A percentile compares a stretch with the other conserved stretches of the same genome.
phyloP scores from a whole-genome alignment of 257 asterid genomes.

The Solanum neorickii region DNA sequence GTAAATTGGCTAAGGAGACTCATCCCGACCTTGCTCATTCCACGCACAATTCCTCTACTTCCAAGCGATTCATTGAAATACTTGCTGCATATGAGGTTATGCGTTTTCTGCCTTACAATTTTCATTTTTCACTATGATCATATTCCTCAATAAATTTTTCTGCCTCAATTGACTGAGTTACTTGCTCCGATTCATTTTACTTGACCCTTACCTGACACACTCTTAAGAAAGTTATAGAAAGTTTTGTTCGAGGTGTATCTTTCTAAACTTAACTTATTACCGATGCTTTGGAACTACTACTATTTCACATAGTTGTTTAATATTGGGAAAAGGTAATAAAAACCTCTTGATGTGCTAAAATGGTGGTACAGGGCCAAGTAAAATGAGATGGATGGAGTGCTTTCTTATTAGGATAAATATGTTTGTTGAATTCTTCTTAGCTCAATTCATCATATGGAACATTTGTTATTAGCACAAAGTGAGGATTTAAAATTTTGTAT shows the following conservation, averaged over 20 bases:
- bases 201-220: neutral
- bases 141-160: neutral
- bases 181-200: neutral
- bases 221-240: no score
- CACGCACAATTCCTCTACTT: slow-evolving; percentile 23
- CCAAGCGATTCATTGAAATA: slow-evolving; percentile 53
- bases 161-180: neutral
- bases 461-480: neutral
- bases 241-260: neutral
- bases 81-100: slow-evolving; percentile 92
- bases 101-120: neutral
- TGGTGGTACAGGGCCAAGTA: neutral
- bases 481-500: neutral
- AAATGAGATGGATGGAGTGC: neutral
- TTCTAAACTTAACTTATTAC: neutral
- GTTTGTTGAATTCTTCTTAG: neutral
- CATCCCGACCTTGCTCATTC: slow-evolving; percentile 74
- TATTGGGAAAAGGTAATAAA: neutral
- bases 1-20: slow-evolving; percentile 81
- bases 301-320: no score
- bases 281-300: no score
- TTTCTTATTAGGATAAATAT: neutral
- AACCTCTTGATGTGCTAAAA: neutral
- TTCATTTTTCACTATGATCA: neutral
- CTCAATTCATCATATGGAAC: neutral